Evolutionary conservation across 2,329 filamentous ascomycete genomes (phyloP).

Genomic region (Hymenoscyphus fraxineus): DNA sequence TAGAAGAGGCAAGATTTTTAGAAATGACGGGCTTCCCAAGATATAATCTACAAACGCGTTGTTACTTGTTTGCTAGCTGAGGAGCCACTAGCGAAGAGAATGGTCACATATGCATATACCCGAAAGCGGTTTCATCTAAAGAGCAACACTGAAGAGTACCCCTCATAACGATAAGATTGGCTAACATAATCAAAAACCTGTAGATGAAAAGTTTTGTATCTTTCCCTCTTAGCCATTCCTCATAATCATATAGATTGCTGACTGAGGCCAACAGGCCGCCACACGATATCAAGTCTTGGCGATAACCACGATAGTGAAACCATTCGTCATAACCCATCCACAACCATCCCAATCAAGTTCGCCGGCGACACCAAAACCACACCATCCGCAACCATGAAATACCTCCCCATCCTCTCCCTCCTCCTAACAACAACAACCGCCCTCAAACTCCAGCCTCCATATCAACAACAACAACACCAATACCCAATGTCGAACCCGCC

Average conservation of each 20-base stretch:
- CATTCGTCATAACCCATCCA: not conserved
- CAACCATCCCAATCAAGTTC: not conserved
- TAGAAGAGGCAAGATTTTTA: too few relatives aligned
- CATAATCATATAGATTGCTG: not conserved
- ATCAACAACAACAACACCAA: conserved; percentile 20
- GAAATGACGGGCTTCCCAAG: too few relatives aligned
- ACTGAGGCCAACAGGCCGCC: not conserved
- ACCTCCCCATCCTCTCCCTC: conserved; percentile 3
- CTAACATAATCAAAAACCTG: too few relatives aligned
- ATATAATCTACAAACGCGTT: too few relatives aligned
- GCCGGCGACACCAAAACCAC: conserved; percentile 4
- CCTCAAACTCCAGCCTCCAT: not conserved
- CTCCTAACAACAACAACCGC: conserved; percentile 19
- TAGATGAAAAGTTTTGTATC: too few relatives aligned
- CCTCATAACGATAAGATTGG: too few relatives aligned
- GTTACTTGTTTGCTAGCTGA: too few relatives aligned
- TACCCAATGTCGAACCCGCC: conserved; percentile 18
- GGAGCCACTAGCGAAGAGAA: too few relatives aligned
- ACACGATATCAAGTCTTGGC: not conserved
- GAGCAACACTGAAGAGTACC: too few relatives aligned
- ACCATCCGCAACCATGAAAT: conserved; percentile 19
- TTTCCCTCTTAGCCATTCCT: too few relatives aligned
- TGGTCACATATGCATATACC: too few relatives aligned
- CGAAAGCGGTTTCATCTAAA: too few relatives aligned
- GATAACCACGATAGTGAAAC: not conserved